Base-by-base conservation (phyloP, 2,329 filamentous ascomycete genomes). In the Talaromyces sp. region DNA sequence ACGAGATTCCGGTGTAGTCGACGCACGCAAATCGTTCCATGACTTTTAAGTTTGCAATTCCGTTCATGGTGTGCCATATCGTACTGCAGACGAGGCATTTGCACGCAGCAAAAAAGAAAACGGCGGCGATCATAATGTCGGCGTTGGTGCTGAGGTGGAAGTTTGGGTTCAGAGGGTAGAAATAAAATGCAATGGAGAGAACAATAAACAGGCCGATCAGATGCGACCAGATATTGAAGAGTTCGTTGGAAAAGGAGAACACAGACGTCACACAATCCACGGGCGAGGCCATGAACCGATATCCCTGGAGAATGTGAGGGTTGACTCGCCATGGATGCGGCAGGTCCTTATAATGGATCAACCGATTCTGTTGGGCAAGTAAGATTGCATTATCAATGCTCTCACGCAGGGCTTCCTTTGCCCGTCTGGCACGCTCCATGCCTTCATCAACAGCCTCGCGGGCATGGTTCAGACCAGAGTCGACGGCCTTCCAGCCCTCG, bases 21-120 rank as follows among this genome's bases (percentile, higher is more conserved):
- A 99, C 92, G 74, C 95, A 99, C 19, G 95, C 95, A 70, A 99
- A 98, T 63, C 92, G 89, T 73, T 96, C 95, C 78, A 99, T 89
- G 49, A 96, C 85, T 21, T 87, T 86, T 69, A 96, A 88, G 67
- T 96, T 90, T 19, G 93, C 92, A 58, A 98, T 96, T 68, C 91
- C 91, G 79, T 93, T 96, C 92, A 99, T 98, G 27, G 95, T 97
- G 79, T 99, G 95, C 95, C 95, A 99, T 71, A 98, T 87, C 64
- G 89, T 93, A 64, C 90, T 96, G 86, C 95, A 99, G 71, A 93
- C 86, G 59, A 99, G 85, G 70, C 93, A 98, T 75, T 98, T 92
- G 81, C 88, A 92, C 52, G 95, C 95, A 54, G 93, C 95, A 71
- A 96, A 90, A 80, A 99, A 97, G 82, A 99, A 99, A 66, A 96